These are phyloP conservation scores for Chaetomium globosum DNA, from an alignment of 2,329 filamentous ascomycete genomes.

Conservation along the genomic window DNA sequence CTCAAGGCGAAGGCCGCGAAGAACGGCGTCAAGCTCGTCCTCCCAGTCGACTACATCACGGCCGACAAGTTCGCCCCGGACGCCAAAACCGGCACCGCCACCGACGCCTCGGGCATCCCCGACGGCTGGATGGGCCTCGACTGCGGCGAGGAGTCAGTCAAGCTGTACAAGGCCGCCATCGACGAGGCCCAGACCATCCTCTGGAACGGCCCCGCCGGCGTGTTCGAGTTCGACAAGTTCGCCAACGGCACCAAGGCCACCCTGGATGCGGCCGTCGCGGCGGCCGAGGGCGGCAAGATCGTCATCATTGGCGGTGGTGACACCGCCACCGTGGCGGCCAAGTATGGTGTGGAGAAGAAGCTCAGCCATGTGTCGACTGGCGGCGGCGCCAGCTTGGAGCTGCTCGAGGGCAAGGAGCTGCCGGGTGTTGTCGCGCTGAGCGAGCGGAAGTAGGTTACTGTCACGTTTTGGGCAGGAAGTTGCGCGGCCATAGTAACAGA, in stretches of 20 bases:
- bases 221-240: slow-evolving; percentile 97
- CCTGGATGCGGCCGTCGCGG: slow-evolving; percentile 83
- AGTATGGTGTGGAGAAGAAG: slow-evolving; percentile 95
- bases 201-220: slow-evolving; percentile 97
- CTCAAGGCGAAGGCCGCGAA: slow-evolving; percentile 95
- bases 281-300: slow-evolving; percentile 81
- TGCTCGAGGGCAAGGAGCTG: slow-evolving; percentile 96
- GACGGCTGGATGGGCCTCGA: slow-evolving; percentile 99
- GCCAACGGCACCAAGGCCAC: slow-evolving; percentile 89
- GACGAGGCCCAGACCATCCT: slow-evolving; percentile 90
- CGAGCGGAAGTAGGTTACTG: slow-evolving; percentile 59
- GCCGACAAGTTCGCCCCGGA: slow-evolving; percentile 92
- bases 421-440: slow-evolving; percentile 92
- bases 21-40: slow-evolving; percentile 91
- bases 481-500: slow-evolving; percentile 14
- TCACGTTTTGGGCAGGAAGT: neutral
- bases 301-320: slow-evolving; percentile 99
- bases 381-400: slow-evolving; percentile 90
- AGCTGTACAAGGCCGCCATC: slow-evolving; percentile 87
- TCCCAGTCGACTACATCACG: slow-evolving; percentile 93
- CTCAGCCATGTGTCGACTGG: slow-evolving; percentile 97
- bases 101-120: slow-evolving; percentile 85
- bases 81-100: slow-evolving; percentile 77
- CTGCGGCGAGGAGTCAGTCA: slow-evolving; percentile 83
- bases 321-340: slow-evolving; percentile 95